Conservation (phyloP, 1,284 basidiomycete species). For the Apiotrichum gracile region DNA sequence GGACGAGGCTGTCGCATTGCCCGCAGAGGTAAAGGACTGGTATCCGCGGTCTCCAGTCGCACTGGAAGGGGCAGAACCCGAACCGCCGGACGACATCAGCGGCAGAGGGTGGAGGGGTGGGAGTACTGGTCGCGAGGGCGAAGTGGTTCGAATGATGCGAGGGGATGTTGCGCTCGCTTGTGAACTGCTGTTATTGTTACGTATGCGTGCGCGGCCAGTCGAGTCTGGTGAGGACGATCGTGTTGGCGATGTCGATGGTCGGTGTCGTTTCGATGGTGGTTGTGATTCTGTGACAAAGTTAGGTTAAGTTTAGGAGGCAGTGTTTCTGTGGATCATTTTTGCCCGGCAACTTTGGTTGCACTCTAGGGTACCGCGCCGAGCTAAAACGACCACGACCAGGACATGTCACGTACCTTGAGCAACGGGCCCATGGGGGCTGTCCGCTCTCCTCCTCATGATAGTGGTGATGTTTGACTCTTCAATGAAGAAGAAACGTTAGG, state of each 20-base stretch:
- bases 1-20: not conserved
- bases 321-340: not conserved
- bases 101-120: slow-evolving; percentile 15
- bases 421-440: slow-evolving; percentile 11
- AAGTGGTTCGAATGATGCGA: slow-evolving; percentile 13
- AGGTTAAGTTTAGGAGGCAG: not conserved
- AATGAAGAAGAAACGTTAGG: not conserved
- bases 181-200: not conserved
- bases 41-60: slow-evolving; percentile 1
- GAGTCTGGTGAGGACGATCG: not conserved
- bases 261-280: slow-evolving; percentile 7
- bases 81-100: not conserved
- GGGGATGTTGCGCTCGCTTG: slow-evolving; percentile 8
- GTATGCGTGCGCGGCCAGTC: not conserved
- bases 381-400: not conserved
- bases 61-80: not conserved
- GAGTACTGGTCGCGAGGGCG: slow-evolving; percentile 9
- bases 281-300: slow-evolving; percentile 9
- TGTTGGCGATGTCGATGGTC: slow-evolving; percentile 6
- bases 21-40: slow-evolving; percentile 8
- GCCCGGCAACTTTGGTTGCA: not conserved
- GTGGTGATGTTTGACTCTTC: not conserved
- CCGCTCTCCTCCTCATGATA: slow-evolving; percentile 12
- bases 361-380: not conserved
- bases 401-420: slow-evolving; percentile 8